phyloP scores from a whole-genome alignment of 2,329 filamentous ascomycete genomes.

The Colletotrichum ledebouriae region DNA sequence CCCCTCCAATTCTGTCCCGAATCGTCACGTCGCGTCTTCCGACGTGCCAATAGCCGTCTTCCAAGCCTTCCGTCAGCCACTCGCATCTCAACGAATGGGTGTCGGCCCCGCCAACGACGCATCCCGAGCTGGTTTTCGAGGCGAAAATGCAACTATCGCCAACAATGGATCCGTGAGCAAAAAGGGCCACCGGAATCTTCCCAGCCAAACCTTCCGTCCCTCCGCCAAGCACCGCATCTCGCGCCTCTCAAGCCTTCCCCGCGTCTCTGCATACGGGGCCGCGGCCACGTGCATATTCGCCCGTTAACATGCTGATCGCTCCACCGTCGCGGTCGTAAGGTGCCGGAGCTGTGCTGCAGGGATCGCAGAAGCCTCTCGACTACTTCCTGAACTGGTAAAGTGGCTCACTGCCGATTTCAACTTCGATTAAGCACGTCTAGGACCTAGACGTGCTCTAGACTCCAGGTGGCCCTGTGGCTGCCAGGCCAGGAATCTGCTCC shows the following conservation, averaged over 20 bases:
- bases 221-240: constrained; percentile 2
- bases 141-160: background rate
- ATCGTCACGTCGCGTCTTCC: background rate
- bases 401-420: background rate
- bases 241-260: background rate
- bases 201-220: background rate
- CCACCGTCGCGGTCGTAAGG: constrained; percentile 32
- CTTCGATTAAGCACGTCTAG: constrained; percentile 2
- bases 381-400: background rate
- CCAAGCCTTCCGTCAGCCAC: constrained; percentile 2
- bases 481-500: background rate
- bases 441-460: no score
- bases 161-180: background rate
- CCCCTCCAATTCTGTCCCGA: background rate
- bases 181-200: background rate
- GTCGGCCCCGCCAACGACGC: background rate
- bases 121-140: background rate
- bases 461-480: no score
- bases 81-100: background rate
- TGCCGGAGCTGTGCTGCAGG: constrained; percentile 18
- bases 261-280: constrained; percentile 12
- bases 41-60: no score
- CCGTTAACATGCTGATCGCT: constrained; percentile 5
- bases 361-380: constrained; percentile 6
- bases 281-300: constrained; percentile 28